Percentiles rank a stretch among this genome's conserved stretches.
These are phyloP conservation scores for Lantana camara DNA, from an alignment of 257 asterid species.

Conservation along the genomic window DNA sequence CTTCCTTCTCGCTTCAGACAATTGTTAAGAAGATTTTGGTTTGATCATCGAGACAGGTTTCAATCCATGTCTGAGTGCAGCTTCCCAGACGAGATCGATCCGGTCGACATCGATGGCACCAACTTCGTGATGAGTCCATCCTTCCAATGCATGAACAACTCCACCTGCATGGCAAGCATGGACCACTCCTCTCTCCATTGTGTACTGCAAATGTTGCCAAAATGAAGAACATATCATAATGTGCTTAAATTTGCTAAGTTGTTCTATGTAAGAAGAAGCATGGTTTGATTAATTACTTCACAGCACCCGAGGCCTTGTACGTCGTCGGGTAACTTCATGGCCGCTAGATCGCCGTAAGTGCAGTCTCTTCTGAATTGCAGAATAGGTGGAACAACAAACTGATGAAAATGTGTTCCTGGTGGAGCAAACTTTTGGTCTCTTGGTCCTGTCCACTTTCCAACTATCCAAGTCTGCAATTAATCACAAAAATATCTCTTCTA, in stretches of 20 bases:
- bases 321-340: constrained; percentile 84
- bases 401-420: constrained; percentile 77
- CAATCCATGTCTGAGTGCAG: constrained; percentile 84
- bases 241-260: too few relatives aligned
- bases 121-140: constrained; percentile 88
- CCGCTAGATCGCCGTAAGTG: constrained; percentile 81
- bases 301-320: constrained; percentile 82
- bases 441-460: constrained; percentile 84
- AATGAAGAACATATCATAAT: too few relatives aligned
- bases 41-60: constrained; percentile 36
- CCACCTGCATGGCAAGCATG: constrained; percentile 99
- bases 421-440: constrained; percentile 80
- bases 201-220: constrained; percentile 51
- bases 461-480: constrained; percentile 68
- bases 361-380: constrained; percentile 87
- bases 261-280: too few relatives aligned
- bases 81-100: constrained; percentile 87
- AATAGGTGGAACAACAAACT: constrained; percentile 86
- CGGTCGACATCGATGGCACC: constrained; percentile 83
- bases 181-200: constrained; percentile 86
- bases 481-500: not conserved
- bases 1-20: not conserved
- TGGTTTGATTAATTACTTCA: constrained; percentile 53
- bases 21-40: not conserved
- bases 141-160: constrained; percentile 80